These are phyloP conservation scores for Acidiella bohemica DNA, from an alignment of 495 filamentous ascomycete species.

Conservation along the genomic window DNA sequence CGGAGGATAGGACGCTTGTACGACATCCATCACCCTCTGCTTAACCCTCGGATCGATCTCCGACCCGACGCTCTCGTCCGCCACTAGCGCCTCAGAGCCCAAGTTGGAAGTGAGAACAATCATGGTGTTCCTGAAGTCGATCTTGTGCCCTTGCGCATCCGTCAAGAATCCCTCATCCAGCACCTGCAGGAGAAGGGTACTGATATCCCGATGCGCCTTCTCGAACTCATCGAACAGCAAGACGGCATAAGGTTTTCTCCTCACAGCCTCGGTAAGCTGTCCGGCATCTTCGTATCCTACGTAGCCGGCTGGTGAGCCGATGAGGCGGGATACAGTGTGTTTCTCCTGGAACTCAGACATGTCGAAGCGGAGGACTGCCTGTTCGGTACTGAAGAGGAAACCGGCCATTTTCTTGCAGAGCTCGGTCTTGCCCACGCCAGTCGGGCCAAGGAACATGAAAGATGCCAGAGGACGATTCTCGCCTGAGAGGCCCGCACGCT, in stretches of 20 bases:
- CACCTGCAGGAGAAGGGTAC: slow-evolving; percentile 83
- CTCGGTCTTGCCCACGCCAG: slow-evolving; percentile 93
- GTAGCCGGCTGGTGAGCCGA: slow-evolving; percentile 86
- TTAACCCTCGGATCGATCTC: slow-evolving; percentile 59
- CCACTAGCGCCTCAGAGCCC: slow-evolving; percentile 58
- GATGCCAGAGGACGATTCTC: slow-evolving; percentile 84
- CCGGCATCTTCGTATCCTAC: slow-evolving; percentile 96
- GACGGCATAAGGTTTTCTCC: slow-evolving; percentile 90
- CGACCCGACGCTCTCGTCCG: slow-evolving; percentile 33
- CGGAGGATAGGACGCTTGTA: slow-evolving; percentile 62
- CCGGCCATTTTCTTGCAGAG: slow-evolving; percentile 89
- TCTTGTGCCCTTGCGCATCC: slow-evolving; percentile 86
- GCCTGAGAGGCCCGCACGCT: slow-evolving; percentile 78
- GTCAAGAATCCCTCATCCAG: slow-evolving; percentile 94
- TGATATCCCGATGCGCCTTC: slow-evolving; percentile 92
- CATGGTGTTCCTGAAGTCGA: slow-evolving; percentile 91
- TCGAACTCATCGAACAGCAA: slow-evolving; percentile 95
- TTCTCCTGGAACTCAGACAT: slow-evolving; percentile 98
- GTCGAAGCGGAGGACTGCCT: slow-evolving; percentile 83
- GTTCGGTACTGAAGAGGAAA: slow-evolving; percentile 85
- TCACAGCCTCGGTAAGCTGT: slow-evolving; percentile 88
- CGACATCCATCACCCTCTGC: slow-evolving; percentile 77
- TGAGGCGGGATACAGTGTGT: slow-evolving; percentile 84
- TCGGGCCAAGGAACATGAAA: slow-evolving; percentile 97
- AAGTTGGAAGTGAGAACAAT: slow-evolving; percentile 95